phyloP scores from a whole-genome alignment of 306 rosid genomes.

The Luffa acutangula region DNA sequence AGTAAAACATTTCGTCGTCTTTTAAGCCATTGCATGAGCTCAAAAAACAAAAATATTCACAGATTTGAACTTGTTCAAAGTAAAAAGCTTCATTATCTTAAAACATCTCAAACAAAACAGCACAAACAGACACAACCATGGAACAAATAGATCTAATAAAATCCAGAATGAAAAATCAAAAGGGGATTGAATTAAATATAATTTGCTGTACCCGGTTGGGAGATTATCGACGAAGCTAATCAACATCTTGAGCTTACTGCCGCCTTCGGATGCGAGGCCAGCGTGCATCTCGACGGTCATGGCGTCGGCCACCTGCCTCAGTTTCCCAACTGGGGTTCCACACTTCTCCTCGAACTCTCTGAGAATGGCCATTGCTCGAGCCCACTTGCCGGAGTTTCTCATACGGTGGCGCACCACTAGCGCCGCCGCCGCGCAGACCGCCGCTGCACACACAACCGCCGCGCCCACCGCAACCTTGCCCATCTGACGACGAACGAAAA shows the following conservation, averaged over 20 bases:
- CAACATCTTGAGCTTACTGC: conserved; percentile 90
- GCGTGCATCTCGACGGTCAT: conserved; percentile 90
- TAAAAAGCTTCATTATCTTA: not conserved
- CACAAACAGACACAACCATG: not conserved
- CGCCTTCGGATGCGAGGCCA: conserved; percentile 87
- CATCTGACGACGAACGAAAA: conserved; percentile 20
- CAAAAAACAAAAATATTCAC: not conserved
- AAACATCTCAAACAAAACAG: not conserved
- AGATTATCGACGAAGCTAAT: conserved; percentile 74
- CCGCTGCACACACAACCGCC: conserved; percentile 42
- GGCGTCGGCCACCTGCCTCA: conserved; percentile 65
- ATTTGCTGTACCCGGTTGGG: conserved; percentile 53
- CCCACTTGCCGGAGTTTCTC: conserved; percentile 39
- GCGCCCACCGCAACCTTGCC: conserved; percentile 46
- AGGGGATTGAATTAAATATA: not conserved
- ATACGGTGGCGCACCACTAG: conserved; percentile 42
- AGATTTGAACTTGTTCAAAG: not conserved
- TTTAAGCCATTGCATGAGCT: not conserved
- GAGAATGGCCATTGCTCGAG: conserved; percentile 35
- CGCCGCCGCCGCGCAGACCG: conserved; percentile 39
- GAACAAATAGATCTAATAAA: not conserved
- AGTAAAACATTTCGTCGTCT: not conserved
- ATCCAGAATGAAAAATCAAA: not conserved
- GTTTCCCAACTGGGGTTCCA: conserved; percentile 53
- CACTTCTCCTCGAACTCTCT: conserved; percentile 67